Percentiles rank a stretch among this genome's conserved stretches.
phyloP scores from a whole-genome alignment of 176 grass and related monocot species.

The Aegilops tauschii region DNA sequence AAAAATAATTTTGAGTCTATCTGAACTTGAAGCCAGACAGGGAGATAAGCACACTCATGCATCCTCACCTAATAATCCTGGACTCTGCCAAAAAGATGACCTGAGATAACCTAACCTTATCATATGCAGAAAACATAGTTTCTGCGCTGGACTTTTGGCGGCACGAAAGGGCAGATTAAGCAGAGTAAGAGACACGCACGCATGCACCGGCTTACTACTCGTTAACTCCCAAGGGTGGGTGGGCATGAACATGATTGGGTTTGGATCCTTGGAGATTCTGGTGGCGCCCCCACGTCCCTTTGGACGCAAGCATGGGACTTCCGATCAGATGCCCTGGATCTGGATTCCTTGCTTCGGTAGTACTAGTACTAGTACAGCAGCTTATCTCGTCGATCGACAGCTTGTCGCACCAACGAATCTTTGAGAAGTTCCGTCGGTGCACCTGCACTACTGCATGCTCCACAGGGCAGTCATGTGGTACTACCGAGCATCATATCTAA shows the following conservation, averaged over 20 bases:
- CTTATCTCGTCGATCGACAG: not conserved
- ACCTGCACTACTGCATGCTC: not conserved
- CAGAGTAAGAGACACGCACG: not conserved
- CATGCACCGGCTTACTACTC: not conserved
- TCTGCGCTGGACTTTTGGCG: not conserved
- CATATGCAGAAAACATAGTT: not conserved
- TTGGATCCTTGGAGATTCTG: constrained; percentile 43
- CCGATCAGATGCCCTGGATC: constrained; percentile 11
- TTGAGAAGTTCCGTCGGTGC: not conserved
- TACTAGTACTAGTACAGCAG: not conserved
- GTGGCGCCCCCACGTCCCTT: constrained; percentile 17
- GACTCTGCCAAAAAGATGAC: not conserved
- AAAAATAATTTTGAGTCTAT: not conserved
- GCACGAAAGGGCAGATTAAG: not conserved
- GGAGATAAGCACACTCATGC: not conserved
- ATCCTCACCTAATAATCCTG: not conserved
- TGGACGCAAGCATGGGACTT: constrained; percentile 28
- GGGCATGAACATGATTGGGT: constrained; percentile 1
- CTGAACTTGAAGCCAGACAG: not conserved
- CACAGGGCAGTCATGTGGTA: not conserved
- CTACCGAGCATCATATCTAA: not conserved
- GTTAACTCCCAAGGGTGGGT: no score
- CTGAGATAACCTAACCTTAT: not conserved
- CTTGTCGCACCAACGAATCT: constrained; percentile 25
- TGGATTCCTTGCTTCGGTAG: constrained; percentile 28